phyloP scores from a whole-genome alignment of 2,329 filamentous ascomycete genomes.

The Sclerotinia subarctica region DNA sequence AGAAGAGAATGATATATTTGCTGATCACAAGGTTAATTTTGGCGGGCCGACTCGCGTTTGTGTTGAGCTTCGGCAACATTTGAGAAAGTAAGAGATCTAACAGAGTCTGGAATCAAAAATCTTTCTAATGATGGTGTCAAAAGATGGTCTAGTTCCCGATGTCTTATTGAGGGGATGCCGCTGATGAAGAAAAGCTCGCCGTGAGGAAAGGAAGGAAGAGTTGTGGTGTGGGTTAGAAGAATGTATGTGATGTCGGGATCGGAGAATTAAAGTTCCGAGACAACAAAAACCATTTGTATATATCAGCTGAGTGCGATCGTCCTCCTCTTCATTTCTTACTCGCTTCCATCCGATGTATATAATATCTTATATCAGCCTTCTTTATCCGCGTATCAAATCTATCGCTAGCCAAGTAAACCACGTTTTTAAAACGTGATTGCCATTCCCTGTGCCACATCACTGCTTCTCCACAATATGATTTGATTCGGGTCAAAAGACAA shows the following conservation, averaged over 20 bases:
- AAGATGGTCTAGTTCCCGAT: neutral
- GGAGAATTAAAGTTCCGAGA: neutral
- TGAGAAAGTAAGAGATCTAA: neutral
- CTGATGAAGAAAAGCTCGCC: neutral
- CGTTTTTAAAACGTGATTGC: neutral
- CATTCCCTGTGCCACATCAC: neutral
- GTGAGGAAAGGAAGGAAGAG: neutral
- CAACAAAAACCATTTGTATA: neutral
- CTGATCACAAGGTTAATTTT: slow-evolving; percentile 15
- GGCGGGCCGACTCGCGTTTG: slow-evolving; percentile 5
- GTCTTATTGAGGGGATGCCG: neutral
- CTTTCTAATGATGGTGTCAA: too few relatives aligned
- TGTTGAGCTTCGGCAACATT: neutral
- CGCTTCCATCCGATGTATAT: too few relatives aligned
- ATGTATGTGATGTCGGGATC: neutral
- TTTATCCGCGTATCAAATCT: too few relatives aligned
- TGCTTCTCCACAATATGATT: neutral
- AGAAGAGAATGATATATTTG: neutral
- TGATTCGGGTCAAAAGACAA: neutral
- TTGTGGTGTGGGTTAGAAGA: too few relatives aligned
- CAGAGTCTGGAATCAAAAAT: neutral
- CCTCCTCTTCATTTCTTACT: too few relatives aligned
- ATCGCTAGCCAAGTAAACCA: neutral
- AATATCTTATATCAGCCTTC: too few relatives aligned
- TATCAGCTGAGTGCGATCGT: neutral